Percentiles rank a stretch among this genome's conserved stretches.
Conservation (phyloP, 2,329 filamentous ascomycete species). For the Pseudogymnoascus sp. region DNA sequence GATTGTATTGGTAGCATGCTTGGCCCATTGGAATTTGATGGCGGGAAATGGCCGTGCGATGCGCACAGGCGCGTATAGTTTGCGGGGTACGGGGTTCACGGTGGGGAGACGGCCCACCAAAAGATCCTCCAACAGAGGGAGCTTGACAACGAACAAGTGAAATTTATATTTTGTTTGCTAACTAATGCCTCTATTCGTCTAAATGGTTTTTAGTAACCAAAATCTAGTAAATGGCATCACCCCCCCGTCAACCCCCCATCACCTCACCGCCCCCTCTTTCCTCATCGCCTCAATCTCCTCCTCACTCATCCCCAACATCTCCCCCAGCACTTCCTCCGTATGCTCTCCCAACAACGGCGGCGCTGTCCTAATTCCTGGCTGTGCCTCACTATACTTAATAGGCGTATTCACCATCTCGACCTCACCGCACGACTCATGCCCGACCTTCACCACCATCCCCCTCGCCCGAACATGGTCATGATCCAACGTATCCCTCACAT, state of each 20-base stretch:
- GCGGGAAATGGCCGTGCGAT: not conserved
- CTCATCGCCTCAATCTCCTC: slow-evolving; percentile 55
- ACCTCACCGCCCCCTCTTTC: slow-evolving; percentile 58
- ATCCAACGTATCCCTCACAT: slow-evolving; percentile 74
- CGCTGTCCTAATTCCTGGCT: slow-evolving; percentile 64
- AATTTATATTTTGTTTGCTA: not conserved
- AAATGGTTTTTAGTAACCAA: no score
- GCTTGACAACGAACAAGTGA: not conserved
- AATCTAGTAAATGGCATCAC: no score
- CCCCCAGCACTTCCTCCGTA: slow-evolving; percentile 65
- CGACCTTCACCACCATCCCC: slow-evolving; percentile 81
- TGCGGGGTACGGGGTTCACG: not conserved
- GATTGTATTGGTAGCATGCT: not conserved
- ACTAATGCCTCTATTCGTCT: not conserved
- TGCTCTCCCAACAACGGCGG: slow-evolving; percentile 85
- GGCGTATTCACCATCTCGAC: slow-evolving; percentile 91
- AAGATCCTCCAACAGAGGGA: not conserved
- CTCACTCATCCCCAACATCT: slow-evolving; percentile 52
- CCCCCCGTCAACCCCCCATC: slow-evolving; percentile 8
- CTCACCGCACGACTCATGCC: slow-evolving; percentile 74
- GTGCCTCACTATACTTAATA: slow-evolving; percentile 83
- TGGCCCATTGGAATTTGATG: not conserved
- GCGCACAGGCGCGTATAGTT: not conserved
- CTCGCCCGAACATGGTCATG: slow-evolving; percentile 79
- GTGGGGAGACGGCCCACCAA: not conserved